phyloP scores from a whole-genome alignment of 208 protist species.

The Trypanosoma boissoni region DNA sequence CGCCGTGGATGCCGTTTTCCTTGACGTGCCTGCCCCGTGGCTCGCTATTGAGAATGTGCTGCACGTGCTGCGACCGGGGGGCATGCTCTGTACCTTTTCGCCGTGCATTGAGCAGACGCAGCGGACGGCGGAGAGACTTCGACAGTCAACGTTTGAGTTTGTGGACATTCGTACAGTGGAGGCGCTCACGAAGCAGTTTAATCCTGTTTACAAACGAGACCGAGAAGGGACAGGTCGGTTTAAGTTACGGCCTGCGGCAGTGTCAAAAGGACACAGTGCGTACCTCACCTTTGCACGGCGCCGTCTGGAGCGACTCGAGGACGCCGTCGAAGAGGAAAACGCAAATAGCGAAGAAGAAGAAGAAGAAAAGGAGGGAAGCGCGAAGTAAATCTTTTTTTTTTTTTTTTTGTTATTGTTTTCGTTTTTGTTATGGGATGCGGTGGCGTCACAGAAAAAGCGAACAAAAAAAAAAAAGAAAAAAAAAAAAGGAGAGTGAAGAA shows the following conservation, averaged over 20 bases:
- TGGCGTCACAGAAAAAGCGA: no score
- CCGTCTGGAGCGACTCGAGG: conserved; percentile 38
- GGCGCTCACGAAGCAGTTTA: conserved; percentile 74
- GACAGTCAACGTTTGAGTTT: conserved; percentile 64
- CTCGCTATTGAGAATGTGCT: conserved; percentile 81
- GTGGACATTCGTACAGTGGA: conserved; percentile 88
- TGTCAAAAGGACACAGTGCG: conserved; percentile 88
- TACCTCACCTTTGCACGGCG: conserved; percentile 90
- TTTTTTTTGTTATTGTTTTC: conserved; percentile 17
- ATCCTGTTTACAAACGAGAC: conserved; percentile 60
- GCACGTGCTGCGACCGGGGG: conserved; percentile 73
- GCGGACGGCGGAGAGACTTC: conserved; percentile 63
- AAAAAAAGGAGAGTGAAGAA: no score
- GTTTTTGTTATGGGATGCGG: no score
- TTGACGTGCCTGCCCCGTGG: conserved; percentile 92
- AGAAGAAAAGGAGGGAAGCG: conserved; percentile 2
- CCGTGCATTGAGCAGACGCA: conserved; percentile 94
- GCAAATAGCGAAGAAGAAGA: conserved; percentile 15
- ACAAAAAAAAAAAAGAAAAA: no score
- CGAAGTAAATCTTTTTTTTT: conserved; percentile 7
- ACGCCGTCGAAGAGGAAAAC: conserved; percentile 7
- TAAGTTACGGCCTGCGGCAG: conserved; percentile 51
- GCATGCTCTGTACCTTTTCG: conserved; percentile 91
- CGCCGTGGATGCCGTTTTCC: conserved; percentile 89
- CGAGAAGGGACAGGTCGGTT: conserved; percentile 32